Evolutionary conservation across 2,329 filamentous ascomycete species (phyloP).

Genomic region (Coleophoma cylindrospora): DNA sequence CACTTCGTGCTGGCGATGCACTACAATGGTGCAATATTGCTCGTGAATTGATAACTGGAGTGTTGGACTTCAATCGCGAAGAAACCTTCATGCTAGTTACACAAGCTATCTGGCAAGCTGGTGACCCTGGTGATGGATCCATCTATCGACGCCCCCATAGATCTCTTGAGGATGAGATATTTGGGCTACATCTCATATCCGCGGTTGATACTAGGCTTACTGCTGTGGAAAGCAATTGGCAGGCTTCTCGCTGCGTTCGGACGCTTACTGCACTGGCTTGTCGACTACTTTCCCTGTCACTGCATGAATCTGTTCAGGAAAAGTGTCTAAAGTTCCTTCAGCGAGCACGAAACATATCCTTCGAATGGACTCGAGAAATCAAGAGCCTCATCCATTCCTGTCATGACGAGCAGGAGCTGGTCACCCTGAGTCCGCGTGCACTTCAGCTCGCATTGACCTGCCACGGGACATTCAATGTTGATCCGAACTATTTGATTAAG

Average conservation of each 20-base stretch:
- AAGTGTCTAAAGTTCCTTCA: slow-evolving; percentile 27
- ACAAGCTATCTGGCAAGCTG: slow-evolving; percentile 44
- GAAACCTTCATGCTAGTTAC: slow-evolving; percentile 42
- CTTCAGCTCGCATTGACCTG: slow-evolving; percentile 38
- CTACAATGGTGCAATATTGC: slow-evolving; percentile 54
- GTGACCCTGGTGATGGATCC: slow-evolving; percentile 22
- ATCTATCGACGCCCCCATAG: slow-evolving; percentile 29
- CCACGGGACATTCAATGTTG: slow-evolving; percentile 38
- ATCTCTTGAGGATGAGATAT: slow-evolving; percentile 27
- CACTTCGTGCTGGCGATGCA: slow-evolving; percentile 39
- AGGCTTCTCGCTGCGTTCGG: slow-evolving; percentile 35
- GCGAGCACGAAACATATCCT: slow-evolving; percentile 26
- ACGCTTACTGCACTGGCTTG: slow-evolving; percentile 34
- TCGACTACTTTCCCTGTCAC: slow-evolving; percentile 37
- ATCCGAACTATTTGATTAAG: slow-evolving; percentile 21
- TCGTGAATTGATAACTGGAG: slow-evolving; percentile 39
- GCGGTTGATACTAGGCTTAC: slow-evolving; percentile 25
- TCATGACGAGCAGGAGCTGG: slow-evolving; percentile 21
- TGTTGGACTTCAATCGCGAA: slow-evolving; percentile 43
- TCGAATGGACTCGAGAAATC: slow-evolving; percentile 32
- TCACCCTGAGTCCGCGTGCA: slow-evolving; percentile 26
- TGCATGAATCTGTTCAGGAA: slow-evolving; percentile 11
- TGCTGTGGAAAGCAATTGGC: slow-evolving; percentile 45
- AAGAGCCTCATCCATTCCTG: slow-evolving; percentile 7
- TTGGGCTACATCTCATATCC: slow-evolving; percentile 28